Evolutionary conservation across 352 stramenopile species (phyloP).

Genomic region (Saprolegnia diclina): DNA sequence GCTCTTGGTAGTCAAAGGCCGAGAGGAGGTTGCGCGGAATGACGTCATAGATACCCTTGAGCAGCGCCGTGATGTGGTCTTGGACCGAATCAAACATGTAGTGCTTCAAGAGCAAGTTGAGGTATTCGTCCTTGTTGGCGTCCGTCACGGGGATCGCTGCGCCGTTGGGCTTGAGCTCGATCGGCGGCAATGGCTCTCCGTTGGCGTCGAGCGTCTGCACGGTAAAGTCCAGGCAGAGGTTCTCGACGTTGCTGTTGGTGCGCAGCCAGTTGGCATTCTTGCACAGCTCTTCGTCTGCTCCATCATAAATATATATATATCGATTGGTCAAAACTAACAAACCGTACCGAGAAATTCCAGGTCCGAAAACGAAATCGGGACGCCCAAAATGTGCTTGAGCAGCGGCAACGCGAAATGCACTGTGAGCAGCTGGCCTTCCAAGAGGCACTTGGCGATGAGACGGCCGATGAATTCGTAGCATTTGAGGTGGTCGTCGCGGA

Average conservation of each 20-base stretch:
- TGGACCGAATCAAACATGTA: slow-evolving; percentile 89
- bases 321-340: no score
- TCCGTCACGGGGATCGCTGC: slow-evolving; percentile 89
- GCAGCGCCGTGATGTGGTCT: slow-evolving; percentile 86
- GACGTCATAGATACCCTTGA: slow-evolving; percentile 89
- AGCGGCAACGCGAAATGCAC: slow-evolving; percentile 72
- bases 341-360: slow-evolving; percentile 43
- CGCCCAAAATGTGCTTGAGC: slow-evolving; percentile 73
- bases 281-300: slow-evolving; percentile 60
- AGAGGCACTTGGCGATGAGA: slow-evolving; percentile 66
- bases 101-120: slow-evolving; percentile 91
- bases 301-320: background rate
- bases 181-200: slow-evolving; percentile 45
- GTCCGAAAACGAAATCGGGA: slow-evolving; percentile 26
- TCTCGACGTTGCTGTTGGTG: slow-evolving; percentile 58
- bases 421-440: slow-evolving; percentile 69
- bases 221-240: slow-evolving; percentile 68
- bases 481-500: slow-evolving; percentile 62
- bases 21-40: slow-evolving; percentile 82
- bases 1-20: slow-evolving; percentile 92
- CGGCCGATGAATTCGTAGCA: slow-evolving; percentile 73
- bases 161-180: slow-evolving; percentile 90
- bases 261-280: slow-evolving; percentile 58
- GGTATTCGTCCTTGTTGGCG: slow-evolving; percentile 94
- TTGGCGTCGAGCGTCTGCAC: slow-evolving; percentile 48